phyloP scores from a whole-genome alignment of 2,329 filamentous ascomycete genomes.

The Zymoseptoria crescenta region DNA sequence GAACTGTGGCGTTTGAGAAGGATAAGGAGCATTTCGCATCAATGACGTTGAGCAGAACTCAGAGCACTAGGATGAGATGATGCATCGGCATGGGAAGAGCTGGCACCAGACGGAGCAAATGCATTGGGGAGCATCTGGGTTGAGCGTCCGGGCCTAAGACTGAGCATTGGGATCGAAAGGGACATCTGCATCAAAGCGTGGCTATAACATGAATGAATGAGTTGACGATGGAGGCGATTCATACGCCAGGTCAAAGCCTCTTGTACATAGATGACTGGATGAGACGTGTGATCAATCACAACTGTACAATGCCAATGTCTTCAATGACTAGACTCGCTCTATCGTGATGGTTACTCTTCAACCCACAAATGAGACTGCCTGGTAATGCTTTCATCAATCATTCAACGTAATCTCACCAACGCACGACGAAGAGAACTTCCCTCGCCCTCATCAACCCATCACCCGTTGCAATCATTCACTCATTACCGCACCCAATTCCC shows the following conservation, averaged over 20 bases:
- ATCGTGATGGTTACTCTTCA: background rate
- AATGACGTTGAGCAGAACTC: background rate
- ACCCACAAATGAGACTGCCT: background rate
- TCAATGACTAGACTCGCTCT: background rate
- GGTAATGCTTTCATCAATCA: background rate
- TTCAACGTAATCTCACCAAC: background rate
- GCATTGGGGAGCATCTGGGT: background rate
- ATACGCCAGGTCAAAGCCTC: background rate
- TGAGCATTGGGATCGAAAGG: background rate
- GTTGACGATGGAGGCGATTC: background rate
- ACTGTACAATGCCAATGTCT: background rate
- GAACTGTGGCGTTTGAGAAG: constrained; percentile 42
- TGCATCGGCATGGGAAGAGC: background rate
- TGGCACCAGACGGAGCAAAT: background rate
- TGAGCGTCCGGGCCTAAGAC: background rate
- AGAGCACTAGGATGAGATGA: background rate
- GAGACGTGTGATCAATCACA: background rate
- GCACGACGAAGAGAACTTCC: no score
- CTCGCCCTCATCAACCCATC: background rate
- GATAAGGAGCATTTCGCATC: background rate
- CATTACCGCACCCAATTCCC: background rate
- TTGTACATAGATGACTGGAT: background rate
- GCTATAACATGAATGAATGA: background rate
- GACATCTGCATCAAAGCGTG: background rate
- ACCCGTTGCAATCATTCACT: background rate